Conservation (phyloP, 192 early-diverging fungal species). For the Radiomyces spectabilis region DNA sequence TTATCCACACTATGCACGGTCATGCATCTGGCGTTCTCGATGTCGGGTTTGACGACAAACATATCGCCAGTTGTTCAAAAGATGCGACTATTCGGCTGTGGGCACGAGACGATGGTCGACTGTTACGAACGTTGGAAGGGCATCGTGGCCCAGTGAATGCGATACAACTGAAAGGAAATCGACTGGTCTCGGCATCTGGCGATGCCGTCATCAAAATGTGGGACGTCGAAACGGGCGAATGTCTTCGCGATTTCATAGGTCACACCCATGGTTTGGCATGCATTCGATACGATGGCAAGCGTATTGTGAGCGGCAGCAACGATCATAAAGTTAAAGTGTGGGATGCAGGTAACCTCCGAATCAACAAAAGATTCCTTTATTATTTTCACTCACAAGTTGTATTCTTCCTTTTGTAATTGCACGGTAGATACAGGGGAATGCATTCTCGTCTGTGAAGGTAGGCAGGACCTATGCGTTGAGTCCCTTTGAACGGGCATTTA, state of each 20-base stretch:
- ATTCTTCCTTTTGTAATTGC: too few relatives aligned
- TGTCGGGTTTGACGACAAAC: conserved; percentile 69
- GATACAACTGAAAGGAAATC: conserved; percentile 69
- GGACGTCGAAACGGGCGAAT: conserved; percentile 65
- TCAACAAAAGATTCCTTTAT: background rate
- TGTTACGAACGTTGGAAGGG: conserved; percentile 64
- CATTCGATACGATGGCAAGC: conserved; percentile 81
- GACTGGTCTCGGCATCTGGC: conserved; percentile 73
- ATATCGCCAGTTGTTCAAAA: conserved; percentile 90
- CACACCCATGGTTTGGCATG: conserved; percentile 83
- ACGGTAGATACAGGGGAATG: conserved; percentile 51
- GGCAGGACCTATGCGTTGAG: too few relatives aligned
- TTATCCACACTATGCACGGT: conserved; percentile 48
- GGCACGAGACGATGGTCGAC: conserved; percentile 52
- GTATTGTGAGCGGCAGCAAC: conserved; percentile 78
- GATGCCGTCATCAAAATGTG: conserved; percentile 80
- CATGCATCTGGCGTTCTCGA: conserved; percentile 83
- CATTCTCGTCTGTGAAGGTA: conserved; percentile 46
- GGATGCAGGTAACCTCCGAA: conserved; percentile 50
- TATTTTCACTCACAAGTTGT: background rate
- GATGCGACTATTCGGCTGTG: conserved; percentile 92
- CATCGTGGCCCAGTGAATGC: conserved; percentile 97
- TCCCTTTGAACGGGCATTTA: too few relatives aligned
- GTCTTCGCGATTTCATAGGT: conserved; percentile 59
- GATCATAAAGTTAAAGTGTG: conserved; percentile 77